Evolutionary conservation across 2,329 filamentous ascomycete genomes (phyloP).

Genomic region (Teratosphaeria viscida): DNA sequence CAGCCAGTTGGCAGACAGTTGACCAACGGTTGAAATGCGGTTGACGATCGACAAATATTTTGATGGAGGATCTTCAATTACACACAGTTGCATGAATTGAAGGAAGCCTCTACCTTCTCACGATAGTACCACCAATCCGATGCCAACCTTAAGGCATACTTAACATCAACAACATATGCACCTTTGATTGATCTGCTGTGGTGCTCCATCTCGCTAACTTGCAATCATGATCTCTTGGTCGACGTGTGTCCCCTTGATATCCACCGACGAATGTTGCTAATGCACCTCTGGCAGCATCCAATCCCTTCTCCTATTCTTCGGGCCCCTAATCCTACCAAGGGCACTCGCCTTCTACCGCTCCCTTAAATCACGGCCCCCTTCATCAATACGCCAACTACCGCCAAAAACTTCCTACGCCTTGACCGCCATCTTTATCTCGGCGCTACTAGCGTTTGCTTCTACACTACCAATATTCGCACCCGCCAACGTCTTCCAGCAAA

Average conservation of each 20-base stretch:
- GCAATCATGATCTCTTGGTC: constrained; percentile 3
- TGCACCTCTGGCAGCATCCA: constrained; percentile 29
- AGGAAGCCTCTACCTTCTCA: neutral
- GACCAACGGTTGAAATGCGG: neutral
- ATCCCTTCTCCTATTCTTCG: constrained; percentile 45
- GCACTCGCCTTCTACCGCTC: constrained; percentile 55
- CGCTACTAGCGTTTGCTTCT: constrained; percentile 45
- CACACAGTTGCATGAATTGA: neutral
- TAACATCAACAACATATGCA: neutral
- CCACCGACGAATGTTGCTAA: neutral
- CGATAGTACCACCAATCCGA: neutral
- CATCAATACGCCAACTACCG: constrained; percentile 41
- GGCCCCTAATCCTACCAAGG: constrained; percentile 60
- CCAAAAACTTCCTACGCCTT: constrained; percentile 46
- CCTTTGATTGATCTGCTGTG: neutral
- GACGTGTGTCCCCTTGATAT: neutral
- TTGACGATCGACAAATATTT: neutral
- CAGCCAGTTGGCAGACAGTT: neutral
- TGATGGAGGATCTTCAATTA: neutral
- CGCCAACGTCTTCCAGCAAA: constrained; percentile 71
- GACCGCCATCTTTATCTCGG: constrained; percentile 48
- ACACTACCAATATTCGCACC: constrained; percentile 59
- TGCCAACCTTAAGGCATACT: neutral
- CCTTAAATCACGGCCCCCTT: constrained; percentile 32
- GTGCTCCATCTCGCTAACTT: neutral